Evolutionary conservation across 345 rosid species (phyloP), one percentile per base, ranked within the genome.

Genomic region (Brassica carinata): DNA sequence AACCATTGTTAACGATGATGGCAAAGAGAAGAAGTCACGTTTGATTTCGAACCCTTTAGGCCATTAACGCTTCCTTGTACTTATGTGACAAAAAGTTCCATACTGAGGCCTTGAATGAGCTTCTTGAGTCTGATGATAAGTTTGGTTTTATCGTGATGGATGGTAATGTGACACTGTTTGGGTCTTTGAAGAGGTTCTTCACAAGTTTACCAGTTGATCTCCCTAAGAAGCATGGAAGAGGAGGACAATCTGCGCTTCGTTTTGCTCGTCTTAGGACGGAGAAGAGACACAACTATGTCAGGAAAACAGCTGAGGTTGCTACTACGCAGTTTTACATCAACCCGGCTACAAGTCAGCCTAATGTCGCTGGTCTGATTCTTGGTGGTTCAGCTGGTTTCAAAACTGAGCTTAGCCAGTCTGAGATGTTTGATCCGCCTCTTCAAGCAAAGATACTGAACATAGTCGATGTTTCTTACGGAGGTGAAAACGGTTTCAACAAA

Each of bases 381-480:
- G 98, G 97, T 82, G 98, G 98, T 81, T 94, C 96, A 7, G 98
- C 96, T 67, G 97, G 89, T 83, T 94, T 92, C 87, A 94, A 94
- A 83, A 94, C 97, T 5, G 97, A 94, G 87, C 89, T 94, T 30
- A 92, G 97, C 73, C 96, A 94, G 72, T 94, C 98, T 17, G 98
- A 94, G 82, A 76, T 94, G 97, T 94, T 92, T 84, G 98, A 94
- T 79, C 96, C 97, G 85, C 96, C 96, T 75, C 90, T 94, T 26
- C 98, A 94, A 79, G 94, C 98, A 17, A 94, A 94, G 84, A 94
- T 94, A 38, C 72, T 94, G 83, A 94, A 94, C 18, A 96, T 92
- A 0, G 97, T 92, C 7, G 98, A 94, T 85, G 97, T 94, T 36
- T 94, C 98, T 8, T 94, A 94, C 58, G 97, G 98, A 23, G 98